Conservation (phyloP, 176 grass and related monocot genomes). For the Cymbopogon citratus region DNA sequence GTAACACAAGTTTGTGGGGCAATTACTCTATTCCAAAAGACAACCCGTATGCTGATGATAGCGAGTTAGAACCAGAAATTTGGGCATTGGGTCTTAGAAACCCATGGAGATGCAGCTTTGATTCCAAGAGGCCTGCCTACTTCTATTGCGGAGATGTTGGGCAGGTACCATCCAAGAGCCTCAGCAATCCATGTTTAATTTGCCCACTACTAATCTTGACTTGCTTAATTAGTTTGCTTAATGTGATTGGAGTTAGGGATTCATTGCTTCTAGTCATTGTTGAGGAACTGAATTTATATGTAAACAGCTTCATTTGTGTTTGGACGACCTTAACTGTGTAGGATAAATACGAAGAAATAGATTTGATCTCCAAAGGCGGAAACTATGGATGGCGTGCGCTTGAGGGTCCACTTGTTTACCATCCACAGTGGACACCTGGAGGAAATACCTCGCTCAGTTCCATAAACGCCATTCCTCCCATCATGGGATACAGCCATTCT, state of each 20-base stretch:
- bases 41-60: conserved; percentile 61
- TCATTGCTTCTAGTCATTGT: neutral
- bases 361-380: conserved; percentile 63
- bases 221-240: neutral
- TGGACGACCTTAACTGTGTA: conserved; percentile 2
- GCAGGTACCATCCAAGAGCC: conserved; percentile 46
- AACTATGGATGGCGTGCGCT: conserved; percentile 78
- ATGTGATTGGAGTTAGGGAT: neutral
- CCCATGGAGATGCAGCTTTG: conserved; percentile 94
- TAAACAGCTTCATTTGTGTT: neutral
- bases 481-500: conserved; percentile 56
- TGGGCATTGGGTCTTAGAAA: conserved; percentile 91
- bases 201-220: neutral
- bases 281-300: neutral
- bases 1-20: conserved; percentile 70
- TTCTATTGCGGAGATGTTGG: conserved; percentile 89
- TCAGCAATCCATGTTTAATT: neutral
- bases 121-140: conserved; percentile 69
- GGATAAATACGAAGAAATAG: conserved; percentile 67
- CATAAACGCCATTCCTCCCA: conserved; percentile 42
- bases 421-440: conserved; percentile 36
- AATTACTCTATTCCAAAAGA: conserved; percentile 92
- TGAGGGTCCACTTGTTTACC: conserved; percentile 38
- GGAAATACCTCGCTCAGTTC: conserved; percentile 45
- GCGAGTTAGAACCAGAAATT: conserved; percentile 55